These are phyloP conservation scores for Sporothrix variecibatus DNA, from an alignment of 2,329 filamentous ascomycete species.

Conservation along the genomic window DNA sequence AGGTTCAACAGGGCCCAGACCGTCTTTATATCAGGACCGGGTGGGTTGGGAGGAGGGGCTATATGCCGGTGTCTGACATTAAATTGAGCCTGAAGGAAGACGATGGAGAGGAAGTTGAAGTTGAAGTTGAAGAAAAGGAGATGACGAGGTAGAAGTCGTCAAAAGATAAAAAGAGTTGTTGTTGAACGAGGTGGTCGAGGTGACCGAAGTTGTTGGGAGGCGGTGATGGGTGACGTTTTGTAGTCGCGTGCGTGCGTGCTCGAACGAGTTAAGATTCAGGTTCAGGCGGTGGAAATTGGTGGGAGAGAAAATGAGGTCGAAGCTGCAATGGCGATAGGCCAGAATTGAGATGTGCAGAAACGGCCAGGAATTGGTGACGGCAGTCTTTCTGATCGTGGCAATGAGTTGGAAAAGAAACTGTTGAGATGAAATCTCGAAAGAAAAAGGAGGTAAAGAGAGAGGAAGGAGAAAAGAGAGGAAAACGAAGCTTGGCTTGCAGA, in stretches of 20 bases:
- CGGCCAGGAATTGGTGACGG: conserved; percentile 12
- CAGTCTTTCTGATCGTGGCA: background rate
- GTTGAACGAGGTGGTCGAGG: background rate
- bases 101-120: background rate
- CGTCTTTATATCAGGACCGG: conserved; percentile 9
- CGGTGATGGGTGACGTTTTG: background rate
- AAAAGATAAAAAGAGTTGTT: background rate
- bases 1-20: conserved; percentile 19
- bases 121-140: too few species aligned
- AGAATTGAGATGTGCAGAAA: conserved; percentile 12
- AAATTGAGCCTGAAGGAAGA: conserved; percentile 10
- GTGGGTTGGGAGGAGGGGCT: background rate
- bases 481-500: background rate
- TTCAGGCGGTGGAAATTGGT: background rate
- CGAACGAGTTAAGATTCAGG: background rate
- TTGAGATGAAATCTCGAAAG: background rate
- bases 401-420: background rate
- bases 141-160: background rate
- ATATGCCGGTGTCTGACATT: conserved; percentile 21
- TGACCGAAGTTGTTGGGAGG: background rate
- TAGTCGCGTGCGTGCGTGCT: conserved; percentile 14
- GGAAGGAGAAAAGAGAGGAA: background rate
- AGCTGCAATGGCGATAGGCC: conserved; percentile 16
- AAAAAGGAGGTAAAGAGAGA: background rate
- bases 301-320: background rate